A percentile compares a stretch with the other conserved stretches of the same genome.
Evolutionary conservation across 75 land plant genomes (phyloP).

Genomic region (Sequoia sempervirens): DNA sequence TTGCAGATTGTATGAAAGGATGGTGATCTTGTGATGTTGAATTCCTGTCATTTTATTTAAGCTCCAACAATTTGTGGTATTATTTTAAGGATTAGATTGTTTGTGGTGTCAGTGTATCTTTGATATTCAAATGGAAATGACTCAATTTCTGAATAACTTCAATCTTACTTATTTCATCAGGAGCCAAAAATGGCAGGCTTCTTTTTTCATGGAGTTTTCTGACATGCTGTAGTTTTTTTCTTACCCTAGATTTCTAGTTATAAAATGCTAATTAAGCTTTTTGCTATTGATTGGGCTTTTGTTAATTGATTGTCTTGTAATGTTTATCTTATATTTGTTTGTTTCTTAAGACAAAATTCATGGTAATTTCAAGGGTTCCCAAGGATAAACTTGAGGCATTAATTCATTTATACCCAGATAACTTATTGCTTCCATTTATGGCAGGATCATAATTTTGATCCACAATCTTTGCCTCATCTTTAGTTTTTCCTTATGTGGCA

Average conservation of each 20-base stretch:
- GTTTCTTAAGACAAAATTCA: not conserved
- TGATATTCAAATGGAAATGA: not conserved
- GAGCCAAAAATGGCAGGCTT: not conserved
- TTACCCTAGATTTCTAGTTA: not conserved
- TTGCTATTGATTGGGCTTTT: not conserved
- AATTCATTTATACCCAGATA: not conserved
- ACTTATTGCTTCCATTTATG: not conserved
- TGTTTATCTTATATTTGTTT: not conserved
- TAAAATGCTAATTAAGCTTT: not conserved
- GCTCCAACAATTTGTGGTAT: slow-evolving; percentile 34
- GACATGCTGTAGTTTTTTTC: not conserved
- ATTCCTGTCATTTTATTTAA: slow-evolving; percentile 15
- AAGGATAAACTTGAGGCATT: not conserved
- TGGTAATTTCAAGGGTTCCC: not conserved
- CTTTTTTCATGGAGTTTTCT: not conserved
- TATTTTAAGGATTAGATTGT: slow-evolving; percentile 42
- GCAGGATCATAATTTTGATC: not conserved
- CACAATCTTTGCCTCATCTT: not conserved
- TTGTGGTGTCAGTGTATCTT: slow-evolving; percentile 14
- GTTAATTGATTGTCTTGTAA: not conserved
- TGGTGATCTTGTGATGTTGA: not conserved
- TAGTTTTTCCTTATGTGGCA: not conserved
- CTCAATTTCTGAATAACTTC: not conserved
- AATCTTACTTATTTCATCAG: not conserved
- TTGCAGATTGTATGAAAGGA: not conserved